These are phyloP conservation scores for Jamesozyma hellenica DNA, from an alignment of 805 yeast genomes.

Conservation along the genomic window DNA sequence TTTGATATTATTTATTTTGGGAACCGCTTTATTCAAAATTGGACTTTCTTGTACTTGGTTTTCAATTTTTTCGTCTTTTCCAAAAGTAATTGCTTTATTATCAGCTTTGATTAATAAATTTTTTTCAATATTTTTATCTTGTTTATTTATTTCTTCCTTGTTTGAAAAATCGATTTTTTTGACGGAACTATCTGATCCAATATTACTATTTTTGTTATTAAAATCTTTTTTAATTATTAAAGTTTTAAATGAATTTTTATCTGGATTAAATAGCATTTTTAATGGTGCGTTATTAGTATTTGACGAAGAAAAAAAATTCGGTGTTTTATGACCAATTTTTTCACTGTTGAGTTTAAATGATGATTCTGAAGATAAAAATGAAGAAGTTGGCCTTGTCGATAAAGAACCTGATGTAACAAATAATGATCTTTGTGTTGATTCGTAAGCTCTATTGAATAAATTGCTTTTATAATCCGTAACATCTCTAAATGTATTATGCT, in stretches of 20 bases:
- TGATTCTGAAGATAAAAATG: background rate
- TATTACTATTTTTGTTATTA: background rate
- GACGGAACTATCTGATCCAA: background rate
- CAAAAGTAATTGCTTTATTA: background rate
- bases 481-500: slow-evolving; percentile 40
- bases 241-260: slow-evolving; percentile 23
- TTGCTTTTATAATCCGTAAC: slow-evolving; percentile 41
- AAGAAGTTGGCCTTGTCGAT: background rate
- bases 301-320: background rate
- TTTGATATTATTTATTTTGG: background rate
- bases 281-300: too few relatives aligned
- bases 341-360: background rate
- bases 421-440: slow-evolving; percentile 54
- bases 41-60: background rate
- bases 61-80: background rate
- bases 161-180: background rate
- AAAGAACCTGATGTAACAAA: slow-evolving; percentile 25
- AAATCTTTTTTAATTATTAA: slow-evolving; percentile 16
- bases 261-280: slow-evolving; percentile 21
- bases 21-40: background rate
- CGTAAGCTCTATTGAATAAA: slow-evolving; percentile 48
- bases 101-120: background rate
- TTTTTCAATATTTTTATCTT: too few relatives aligned
- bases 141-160: background rate
- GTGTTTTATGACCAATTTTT: background rate